Evolutionary conservation across 805 yeast genomes (phyloP), one percentile per base, ranked within the genome.

Genomic region (Nakazawaea wyomingensis): DNA sequence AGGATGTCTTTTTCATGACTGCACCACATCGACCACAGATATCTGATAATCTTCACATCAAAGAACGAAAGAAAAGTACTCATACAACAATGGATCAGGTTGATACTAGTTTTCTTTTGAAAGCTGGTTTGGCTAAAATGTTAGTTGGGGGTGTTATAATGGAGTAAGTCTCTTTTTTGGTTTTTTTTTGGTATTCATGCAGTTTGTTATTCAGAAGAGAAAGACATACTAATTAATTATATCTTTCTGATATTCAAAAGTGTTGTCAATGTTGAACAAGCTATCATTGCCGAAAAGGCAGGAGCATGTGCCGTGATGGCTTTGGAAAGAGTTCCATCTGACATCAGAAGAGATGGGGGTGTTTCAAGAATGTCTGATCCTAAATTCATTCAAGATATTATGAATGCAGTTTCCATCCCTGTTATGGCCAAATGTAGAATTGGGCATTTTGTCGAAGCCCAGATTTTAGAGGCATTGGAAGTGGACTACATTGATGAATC

Each of bases 221-320:
- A n/a, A n/a, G n/a, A n/a, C n/a, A n/a, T n/a, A n/a, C n/a, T n/a
- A n/a, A n/a, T n/a, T n/a, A n/a, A n/a, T n/a, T n/a, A n/a, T n/a
- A n/a, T n/a, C n/a, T n/a, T n/a, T n/a, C n/a, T n/a, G n/a, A n/a
- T n/a, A n/a, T n/a, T n/a, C n/a, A n/a, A 31, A 29, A 55, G 59
- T 56, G 93, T 84, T 30, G 87, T 84, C 46, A 83, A 71, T 46
- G 81, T 82, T 28, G 93, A 85, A 55, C 93, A 85, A 64, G 95
- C 95, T 18, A 60, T 69, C 34, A 76, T 85, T 41, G 95, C 95
- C 19, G 91, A 85, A 61, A 69, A 66, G 43, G 91, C 95, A 3
- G 95, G 95, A 47, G 95, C 95, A 11, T 82, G 86, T 65, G 91
- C 95, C 11, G 95, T 85, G 18, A 85, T 85, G 95, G 95, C 95